Conservation (phyloP, 768 basidiomycete species). For the Tricholoma bakamatsutake region DNA sequence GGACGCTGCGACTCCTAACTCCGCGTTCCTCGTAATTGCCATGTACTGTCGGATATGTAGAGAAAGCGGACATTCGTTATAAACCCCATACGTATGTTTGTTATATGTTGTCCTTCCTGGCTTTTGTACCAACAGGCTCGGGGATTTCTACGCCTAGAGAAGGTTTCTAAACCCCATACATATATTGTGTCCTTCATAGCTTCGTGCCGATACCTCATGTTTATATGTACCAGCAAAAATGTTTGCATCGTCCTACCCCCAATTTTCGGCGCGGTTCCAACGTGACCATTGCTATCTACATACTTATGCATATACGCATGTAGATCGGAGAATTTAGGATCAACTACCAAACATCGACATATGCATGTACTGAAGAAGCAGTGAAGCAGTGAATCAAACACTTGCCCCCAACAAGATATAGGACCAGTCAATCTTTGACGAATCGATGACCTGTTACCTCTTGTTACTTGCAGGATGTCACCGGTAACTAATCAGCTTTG, state of each 20-base stretch:
- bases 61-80: neutral
- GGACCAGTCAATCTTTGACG: neutral
- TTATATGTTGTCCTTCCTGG: neutral
- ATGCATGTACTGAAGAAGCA: neutral
- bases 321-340: too few relatives aligned
- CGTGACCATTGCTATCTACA: too few relatives aligned
- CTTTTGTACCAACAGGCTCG: conserved; percentile 8
- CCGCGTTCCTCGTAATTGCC: neutral
- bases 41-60: neutral
- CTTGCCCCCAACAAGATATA: neutral
- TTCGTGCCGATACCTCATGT: conserved; percentile 6
- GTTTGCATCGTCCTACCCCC: neutral
- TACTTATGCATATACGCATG: too few relatives aligned
- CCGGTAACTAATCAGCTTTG: neutral
- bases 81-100: neutral
- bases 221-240: neutral
- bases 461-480: neutral
- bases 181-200: neutral
- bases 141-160: neutral
- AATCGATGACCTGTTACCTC: neutral
- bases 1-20: conserved; percentile 44
- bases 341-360: too few relatives aligned
- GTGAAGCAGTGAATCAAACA: too few relatives aligned
- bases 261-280: neutral
- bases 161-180: neutral